phyloP scores from a whole-genome alignment of 2,329 filamentous ascomycete species.

The Clonostachys solani region DNA sequence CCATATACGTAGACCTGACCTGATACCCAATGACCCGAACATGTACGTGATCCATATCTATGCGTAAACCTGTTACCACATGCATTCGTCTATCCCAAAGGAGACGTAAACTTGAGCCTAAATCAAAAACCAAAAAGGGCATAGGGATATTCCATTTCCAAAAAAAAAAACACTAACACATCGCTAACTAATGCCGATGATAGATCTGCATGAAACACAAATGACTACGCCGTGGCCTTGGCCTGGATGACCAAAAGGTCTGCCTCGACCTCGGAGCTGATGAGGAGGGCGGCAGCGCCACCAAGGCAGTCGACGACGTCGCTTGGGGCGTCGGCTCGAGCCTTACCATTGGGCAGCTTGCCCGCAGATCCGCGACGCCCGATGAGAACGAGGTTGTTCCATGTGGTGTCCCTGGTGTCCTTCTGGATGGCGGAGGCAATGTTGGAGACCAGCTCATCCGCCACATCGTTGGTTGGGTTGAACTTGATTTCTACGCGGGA shows the following conservation, averaged over 20 bases:
- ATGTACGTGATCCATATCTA: no score
- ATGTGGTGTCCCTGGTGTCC: conserved; percentile 13
- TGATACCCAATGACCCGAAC: no score
- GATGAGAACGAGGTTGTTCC: conserved; percentile 15
- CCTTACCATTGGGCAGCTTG: conserved; percentile 17
- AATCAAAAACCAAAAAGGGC: no score
- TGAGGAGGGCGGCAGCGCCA: conserved; percentile 7
- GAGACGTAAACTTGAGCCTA: no score
- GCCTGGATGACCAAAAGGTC: conserved; percentile 16
- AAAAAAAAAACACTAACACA: no score
- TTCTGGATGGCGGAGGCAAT: conserved; percentile 7
- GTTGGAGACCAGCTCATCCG: conserved; percentile 1
- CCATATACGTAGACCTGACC: no score
- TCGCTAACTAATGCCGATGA: no score
- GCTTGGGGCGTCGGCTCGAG: conserved; percentile 11
- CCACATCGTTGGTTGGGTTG: conserved; percentile 13
- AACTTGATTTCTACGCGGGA: conserved; percentile 12
- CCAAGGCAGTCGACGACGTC: conserved; percentile 18
- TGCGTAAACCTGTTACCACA: no score
- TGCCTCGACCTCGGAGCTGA: conserved; percentile 14
- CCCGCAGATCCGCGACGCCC: conserved; percentile 11
- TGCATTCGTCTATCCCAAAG: no score
- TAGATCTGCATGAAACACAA: no score
- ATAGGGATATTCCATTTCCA: no score
- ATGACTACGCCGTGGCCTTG: neutral